Conservation (phyloP, 306 rosid species). For the Spatholobus suberectus region DNA sequence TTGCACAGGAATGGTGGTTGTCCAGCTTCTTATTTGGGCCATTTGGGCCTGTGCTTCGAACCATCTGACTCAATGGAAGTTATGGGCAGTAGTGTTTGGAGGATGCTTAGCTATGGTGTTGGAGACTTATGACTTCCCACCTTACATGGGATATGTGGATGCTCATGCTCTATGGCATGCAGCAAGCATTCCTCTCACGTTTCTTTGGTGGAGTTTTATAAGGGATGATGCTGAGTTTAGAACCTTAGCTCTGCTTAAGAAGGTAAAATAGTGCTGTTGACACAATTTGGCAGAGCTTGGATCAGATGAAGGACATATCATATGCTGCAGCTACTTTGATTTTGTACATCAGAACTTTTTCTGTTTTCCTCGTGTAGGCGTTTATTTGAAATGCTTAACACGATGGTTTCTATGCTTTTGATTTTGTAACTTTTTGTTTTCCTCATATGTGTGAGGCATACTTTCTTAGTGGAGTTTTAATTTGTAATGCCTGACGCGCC, state of each 20-base stretch:
- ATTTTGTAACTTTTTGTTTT: slow-evolving; percentile 58
- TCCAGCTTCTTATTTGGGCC: slow-evolving; percentile 89
- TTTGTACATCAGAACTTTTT: slow-evolving; percentile 49
- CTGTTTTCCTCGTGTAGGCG: slow-evolving; percentile 59
- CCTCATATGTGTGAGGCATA: slow-evolving; percentile 47
- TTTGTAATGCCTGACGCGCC: slow-evolving; percentile 7
- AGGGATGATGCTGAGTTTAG: slow-evolving; percentile 91
- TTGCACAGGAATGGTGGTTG: slow-evolving; percentile 62
- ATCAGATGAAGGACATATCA: slow-evolving; percentile 47
- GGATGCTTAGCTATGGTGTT: slow-evolving; percentile 68
- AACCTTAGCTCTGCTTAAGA: slow-evolving; percentile 69
- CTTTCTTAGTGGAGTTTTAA: slow-evolving; percentile 50
- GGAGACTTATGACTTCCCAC: slow-evolving; percentile 86
- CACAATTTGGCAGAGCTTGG: slow-evolving; percentile 42
- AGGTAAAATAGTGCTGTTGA: slow-evolving; percentile 59
- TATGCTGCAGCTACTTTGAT: slow-evolving; percentile 43
- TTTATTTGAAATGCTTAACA: slow-evolving; percentile 53
- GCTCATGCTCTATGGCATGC: slow-evolving; percentile 87
- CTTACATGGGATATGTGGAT: slow-evolving; percentile 85
- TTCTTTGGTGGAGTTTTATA: slow-evolving; percentile 91
- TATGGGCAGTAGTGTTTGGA: slow-evolving; percentile 72
- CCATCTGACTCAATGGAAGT: slow-evolving; percentile 76
- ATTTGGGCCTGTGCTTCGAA: slow-evolving; percentile 61
- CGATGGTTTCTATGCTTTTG: slow-evolving; percentile 56
- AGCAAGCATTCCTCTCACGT: slow-evolving; percentile 75